Base-by-base conservation (phyloP, 78 protist species). In the Chrysochromulina tobinii region DNA sequence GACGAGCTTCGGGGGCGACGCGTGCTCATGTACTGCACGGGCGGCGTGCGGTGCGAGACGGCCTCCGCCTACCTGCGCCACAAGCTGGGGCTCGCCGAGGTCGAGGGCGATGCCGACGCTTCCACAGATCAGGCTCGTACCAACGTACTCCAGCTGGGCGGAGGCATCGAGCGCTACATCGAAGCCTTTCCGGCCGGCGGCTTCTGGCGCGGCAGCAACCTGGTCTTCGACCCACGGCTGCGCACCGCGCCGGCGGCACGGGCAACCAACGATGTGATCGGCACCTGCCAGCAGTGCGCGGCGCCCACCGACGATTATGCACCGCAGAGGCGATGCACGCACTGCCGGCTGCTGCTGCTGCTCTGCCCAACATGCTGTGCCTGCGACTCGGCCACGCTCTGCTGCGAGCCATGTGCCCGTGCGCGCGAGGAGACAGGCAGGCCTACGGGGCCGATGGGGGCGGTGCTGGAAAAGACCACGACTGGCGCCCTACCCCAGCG, bases 1-100 rank as follows among this genome's bases (percentile, higher is more conserved):
- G 23, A 2, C 14, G 27, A 6, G 48, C 77, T 68, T 27, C 77
- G 50, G 12, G 77, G 77, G 77, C 50, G 77, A 15, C 27, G 12
- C 25, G 83, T 75, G 83, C 83, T 75, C 58, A 75, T 75, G 83
- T 75, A 75, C 57, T 75, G 83, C 83, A 75, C 83, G 12, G 83
- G 83, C 54, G 83, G 83, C 83, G 25, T 75, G 27, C 54, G 83
- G 57, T 75, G 83, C 57, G 83, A 75, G 83, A 4, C 27, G 14
- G 83, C 83, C 4, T 17, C 83, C 83, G 54, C 83, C n/a, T n/a
- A 18, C 12, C 57, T 75, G 21, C 27, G 27, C n/a, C 72, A 18
- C 15, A 15, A 50, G 50, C 50, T 11, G 23, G 77, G 77, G 21
- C 50, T 1, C 48, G 77, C 23, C 20, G 77, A 7, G 51, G 50